Base-by-base conservation (phyloP, 225 moss, liverwort and hornwort species). In the Sphagnum contortum region DNA sequence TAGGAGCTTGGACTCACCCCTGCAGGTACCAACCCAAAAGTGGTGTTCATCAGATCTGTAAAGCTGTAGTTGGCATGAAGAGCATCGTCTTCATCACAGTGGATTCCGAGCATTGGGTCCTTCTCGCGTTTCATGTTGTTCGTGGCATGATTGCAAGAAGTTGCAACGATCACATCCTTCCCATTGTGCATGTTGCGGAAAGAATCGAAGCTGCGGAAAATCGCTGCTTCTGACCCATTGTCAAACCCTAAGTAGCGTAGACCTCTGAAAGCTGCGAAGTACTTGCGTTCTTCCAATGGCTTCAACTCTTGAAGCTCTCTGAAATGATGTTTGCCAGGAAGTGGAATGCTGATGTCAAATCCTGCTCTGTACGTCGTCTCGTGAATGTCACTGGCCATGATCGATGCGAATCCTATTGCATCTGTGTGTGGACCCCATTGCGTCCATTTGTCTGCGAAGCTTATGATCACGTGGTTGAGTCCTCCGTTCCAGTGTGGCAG, bases 281-380 rank as follows among this genome's bases (percentile, higher is more conserved):
- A 90, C 53, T 88, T 85, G 48, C 90, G 69, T 2, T 70, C 60
- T 10, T 71, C 74, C 2, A 50, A 63, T 6, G 82, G 72, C 44
- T 64, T 78, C 61, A 88, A 59, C 12, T 50, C 56, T 52, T 68
- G 64, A 29, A 81, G 45, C 47, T 72, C 60, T 9, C n/a, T 47
- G 13, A 67, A 44, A 49, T 74, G 83, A 46, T 49, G 0, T 1
- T 13, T 66, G 0, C 74, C 90, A 0, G 81, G 88, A 2, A 93
- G 63, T 3, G 92, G 90, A 49, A 93, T 86, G 45, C 92, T 88
- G 62, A 93, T 84, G 59, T 93, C 92, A 9, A 93, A 93, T 8
- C 88, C 92, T 6, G 81, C 68, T 45, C 92, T 73, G 50, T 82
- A 86, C 2, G 71, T 93, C 3, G 92, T 90, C 63, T 89, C 88